Conservation (phyloP, 306 rosid genomes). For the Casuarina cunninghamiana region DNA sequence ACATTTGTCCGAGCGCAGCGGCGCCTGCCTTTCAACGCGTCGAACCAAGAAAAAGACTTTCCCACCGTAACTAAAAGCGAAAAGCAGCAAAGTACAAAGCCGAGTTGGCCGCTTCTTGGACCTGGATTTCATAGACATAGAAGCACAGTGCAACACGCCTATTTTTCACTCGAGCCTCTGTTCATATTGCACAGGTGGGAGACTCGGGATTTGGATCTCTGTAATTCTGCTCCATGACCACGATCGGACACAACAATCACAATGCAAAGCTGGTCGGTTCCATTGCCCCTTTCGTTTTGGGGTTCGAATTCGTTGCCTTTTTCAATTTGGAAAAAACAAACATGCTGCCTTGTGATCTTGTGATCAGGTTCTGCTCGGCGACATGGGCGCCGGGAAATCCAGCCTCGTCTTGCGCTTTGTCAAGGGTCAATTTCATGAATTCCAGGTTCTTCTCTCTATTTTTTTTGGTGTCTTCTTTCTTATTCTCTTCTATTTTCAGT, state of each 20-base stretch:
- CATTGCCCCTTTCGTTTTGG: slow-evolving; percentile 2
- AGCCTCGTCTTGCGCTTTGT: slow-evolving; percentile 67
- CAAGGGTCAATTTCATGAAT: slow-evolving; percentile 65
- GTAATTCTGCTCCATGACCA: slow-evolving; percentile 50
- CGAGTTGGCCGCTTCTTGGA: too few relatives aligned
- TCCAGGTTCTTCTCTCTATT: slow-evolving; percentile 34
- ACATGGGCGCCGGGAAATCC: slow-evolving; percentile 67
- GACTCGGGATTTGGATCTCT: slow-evolving; percentile 35
- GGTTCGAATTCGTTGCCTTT: slow-evolving; percentile 3
- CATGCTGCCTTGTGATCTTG: not conserved
- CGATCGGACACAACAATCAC: slow-evolving; percentile 59
- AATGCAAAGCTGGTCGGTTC: slow-evolving; percentile 55
- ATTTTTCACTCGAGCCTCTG: too few relatives aligned
- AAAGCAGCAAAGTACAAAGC: too few relatives aligned
- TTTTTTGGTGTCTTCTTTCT: not conserved
- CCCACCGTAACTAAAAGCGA: too few relatives aligned
- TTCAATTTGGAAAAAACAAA: not conserved
- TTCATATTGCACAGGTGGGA: too few relatives aligned
- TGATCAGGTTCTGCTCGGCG: slow-evolving; percentile 65
- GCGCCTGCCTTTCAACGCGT: too few relatives aligned
- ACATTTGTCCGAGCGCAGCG: too few relatives aligned
- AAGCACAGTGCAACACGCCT: too few relatives aligned
- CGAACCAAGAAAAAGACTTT: too few relatives aligned
- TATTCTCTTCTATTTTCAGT: not conserved
- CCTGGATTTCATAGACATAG: too few relatives aligned